Evolutionary conservation across 2,329 filamentous ascomycete species (phyloP), one percentile per base, ranked within the genome.

Genomic region (Cladobotryum mycophilum): DNA sequence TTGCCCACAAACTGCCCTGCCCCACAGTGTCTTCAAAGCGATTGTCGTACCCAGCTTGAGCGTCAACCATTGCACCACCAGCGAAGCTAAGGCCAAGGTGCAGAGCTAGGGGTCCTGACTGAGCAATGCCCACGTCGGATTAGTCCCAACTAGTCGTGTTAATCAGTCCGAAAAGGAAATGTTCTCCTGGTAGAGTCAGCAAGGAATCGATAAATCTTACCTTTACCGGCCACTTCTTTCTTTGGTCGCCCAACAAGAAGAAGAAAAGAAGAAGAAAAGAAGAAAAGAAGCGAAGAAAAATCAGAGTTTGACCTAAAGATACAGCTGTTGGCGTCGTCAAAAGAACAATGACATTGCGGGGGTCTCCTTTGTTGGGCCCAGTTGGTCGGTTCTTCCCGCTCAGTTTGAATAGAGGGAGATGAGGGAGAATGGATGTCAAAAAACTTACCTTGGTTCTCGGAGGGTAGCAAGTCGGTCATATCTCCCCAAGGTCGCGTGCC

Each of bases 381-480:
- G 36, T 35, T 15, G 36, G 36, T 52, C 45, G 49, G 49, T 45
- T 52, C 34, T 41, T 52, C 45, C 49, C 49, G 49, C 34, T 20
- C 41, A 41, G 34, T 47, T 43, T 13, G 37, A 30, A 30, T 37
- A 14, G 15, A 20, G 33, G 17, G 34, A 8, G 30, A 17, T 12
- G 34, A 33, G 38, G 13, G 35, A 48, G 3, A 20, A 20, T 3
- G 20, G 20, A 41, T 40, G 36, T 30, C 25, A 30, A 30, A 38
- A 38, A 12, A 8, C 36, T n/a, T 38, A 3, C 36, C 36, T 38
- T 8, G 36, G 14, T 38, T n/a, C 25, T 30, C 25, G 25, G 25
- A 3, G 25, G 6, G 25, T 30, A 30, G 2, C 25, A 30, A 30
- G 25, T 11, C 25, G 25, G 25, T 11, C 9, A 30, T 30, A 30